Evolutionary conservation across 192 early-diverging fungal genomes (phyloP).

Genomic region (Coemansia sp.): DNA sequence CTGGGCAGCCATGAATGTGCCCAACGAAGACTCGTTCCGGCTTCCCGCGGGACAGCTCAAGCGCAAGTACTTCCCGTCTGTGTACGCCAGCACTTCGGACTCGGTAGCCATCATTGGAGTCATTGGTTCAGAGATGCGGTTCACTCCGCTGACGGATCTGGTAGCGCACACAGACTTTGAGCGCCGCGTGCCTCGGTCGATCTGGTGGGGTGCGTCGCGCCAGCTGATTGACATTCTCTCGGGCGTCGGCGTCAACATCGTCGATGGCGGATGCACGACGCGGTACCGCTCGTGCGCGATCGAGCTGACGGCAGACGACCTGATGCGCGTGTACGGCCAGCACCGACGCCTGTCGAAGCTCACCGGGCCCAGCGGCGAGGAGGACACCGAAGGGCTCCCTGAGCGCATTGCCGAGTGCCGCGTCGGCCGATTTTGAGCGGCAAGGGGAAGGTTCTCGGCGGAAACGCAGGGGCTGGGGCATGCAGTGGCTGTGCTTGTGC

Average conservation of each 20-base stretch:
- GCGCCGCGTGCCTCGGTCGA: constrained; percentile 64
- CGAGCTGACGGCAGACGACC: constrained; percentile 49
- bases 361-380: neutral
- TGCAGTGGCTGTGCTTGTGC: no score
- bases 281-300: constrained; percentile 49
- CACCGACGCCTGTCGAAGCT: constrained; percentile 45
- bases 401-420: no score
- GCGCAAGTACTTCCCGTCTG: constrained; percentile 53
- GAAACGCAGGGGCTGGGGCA: no score
- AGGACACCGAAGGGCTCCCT: no score
- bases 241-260: constrained; percentile 52
- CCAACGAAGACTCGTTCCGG: constrained; percentile 34
- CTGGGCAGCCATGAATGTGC: constrained; percentile 44
- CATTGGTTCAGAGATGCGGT: constrained; percentile 66
- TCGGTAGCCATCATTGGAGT: constrained; percentile 81
- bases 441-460: no score
- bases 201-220: constrained; percentile 68
- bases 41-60: constrained; percentile 39
- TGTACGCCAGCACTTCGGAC: constrained; percentile 57
- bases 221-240: constrained; percentile 61
- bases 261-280: constrained; percentile 38
- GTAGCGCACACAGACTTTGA: constrained; percentile 73
- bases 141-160: constrained; percentile 68
- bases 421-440: no score
- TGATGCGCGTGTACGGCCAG: constrained; percentile 45